phyloP scores from a whole-genome alignment of 345 rosid genomes.

The Pistacia integerrima region DNA sequence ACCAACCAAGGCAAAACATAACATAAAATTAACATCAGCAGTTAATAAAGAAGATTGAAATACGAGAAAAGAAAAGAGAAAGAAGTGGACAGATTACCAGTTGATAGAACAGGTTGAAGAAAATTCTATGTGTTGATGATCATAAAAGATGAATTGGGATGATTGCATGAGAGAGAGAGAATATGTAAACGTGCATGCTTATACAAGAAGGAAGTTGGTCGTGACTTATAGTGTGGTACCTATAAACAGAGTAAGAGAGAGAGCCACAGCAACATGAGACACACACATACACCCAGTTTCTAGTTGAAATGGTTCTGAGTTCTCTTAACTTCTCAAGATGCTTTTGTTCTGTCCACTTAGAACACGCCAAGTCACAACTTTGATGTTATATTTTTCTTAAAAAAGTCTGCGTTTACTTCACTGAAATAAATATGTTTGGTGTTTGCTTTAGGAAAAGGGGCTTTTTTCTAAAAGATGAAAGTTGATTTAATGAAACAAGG shows the following conservation, averaged over 20 bases:
- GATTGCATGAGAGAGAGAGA: neutral
- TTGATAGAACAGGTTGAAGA: constrained; percentile 15
- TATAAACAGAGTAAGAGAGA: neutral
- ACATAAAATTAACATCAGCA: neutral
- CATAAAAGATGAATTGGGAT: neutral
- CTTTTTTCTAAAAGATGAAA: neutral
- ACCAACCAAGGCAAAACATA: neutral
- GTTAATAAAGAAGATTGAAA: neutral
- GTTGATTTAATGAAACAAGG: neutral
- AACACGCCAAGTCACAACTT: neutral
- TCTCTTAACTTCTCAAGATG: neutral
- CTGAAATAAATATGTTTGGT: neutral
- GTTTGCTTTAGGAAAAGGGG: neutral
- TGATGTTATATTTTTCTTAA: neutral
- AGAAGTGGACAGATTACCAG: neutral
- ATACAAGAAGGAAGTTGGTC: neutral
- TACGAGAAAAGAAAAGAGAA: neutral
- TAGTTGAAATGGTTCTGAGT: too few species aligned
- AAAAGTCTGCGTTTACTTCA: neutral
- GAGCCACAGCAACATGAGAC: neutral
- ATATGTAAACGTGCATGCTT: constrained; percentile 1
- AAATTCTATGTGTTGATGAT: neutral
- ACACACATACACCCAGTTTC: too few species aligned
- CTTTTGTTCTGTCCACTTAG: neutral
- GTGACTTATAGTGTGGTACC: neutral